Evolutionary conservation across 495 filamentous ascomycete species (phyloP).

Genomic region (Daldinia grandis): DNA sequence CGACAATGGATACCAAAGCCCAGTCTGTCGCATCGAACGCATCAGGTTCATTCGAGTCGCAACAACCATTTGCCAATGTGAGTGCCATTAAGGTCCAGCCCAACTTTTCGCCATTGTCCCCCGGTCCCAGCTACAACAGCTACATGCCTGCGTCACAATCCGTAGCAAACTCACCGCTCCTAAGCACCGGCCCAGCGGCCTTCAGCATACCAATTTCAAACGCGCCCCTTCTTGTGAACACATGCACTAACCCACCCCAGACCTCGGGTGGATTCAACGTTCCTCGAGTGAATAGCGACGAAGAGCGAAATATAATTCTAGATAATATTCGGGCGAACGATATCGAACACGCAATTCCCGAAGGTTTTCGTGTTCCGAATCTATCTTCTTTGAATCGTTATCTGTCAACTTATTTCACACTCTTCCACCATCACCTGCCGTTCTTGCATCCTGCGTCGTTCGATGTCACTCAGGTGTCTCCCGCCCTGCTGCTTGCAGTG

Average conservation of each 20-base stretch:
- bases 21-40: constrained; percentile 71
- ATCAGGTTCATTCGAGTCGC: constrained; percentile 72
- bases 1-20: constrained; percentile 70
- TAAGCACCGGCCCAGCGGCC: constrained; percentile 69
- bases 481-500: constrained; percentile 87
- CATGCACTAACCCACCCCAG: constrained; percentile 55
- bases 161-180: constrained; percentile 73
- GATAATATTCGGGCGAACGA: constrained; percentile 86
- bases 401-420: constrained; percentile 92
- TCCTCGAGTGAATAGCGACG: constrained; percentile 73
- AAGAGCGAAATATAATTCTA: constrained; percentile 81
- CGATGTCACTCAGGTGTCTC: constrained; percentile 75
- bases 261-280: constrained; percentile 71
- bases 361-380: constrained; percentile 86
- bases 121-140: constrained; percentile 70
- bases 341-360: constrained; percentile 80
- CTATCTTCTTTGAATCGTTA: constrained; percentile 84
- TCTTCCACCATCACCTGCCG: constrained; percentile 96
- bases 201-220: constrained; percentile 67
- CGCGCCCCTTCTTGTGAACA: constrained; percentile 59
- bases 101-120: constrained; percentile 70
- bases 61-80: constrained; percentile 63
- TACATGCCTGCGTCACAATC: constrained; percentile 69
- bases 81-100: constrained; percentile 63
- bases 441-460: constrained; percentile 97